phyloP scores from a whole-genome alignment of 495 filamentous ascomycete genomes.

The Penicillium alfredii region DNA sequence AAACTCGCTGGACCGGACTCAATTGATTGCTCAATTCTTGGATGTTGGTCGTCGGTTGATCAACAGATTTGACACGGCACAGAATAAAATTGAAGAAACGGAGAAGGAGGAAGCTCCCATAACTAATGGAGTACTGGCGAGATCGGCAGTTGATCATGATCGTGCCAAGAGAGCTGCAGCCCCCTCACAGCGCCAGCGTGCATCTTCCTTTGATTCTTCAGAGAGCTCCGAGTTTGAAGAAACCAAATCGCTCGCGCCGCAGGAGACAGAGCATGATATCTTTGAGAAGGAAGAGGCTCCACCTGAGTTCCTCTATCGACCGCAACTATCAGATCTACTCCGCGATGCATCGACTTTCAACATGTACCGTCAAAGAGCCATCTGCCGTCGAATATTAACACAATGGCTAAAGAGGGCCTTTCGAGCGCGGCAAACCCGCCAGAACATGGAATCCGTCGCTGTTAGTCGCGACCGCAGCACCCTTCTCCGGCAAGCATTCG shows the following conservation, averaged over 20 bases:
- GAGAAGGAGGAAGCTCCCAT: constrained; percentile 11
- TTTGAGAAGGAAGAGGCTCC: constrained; percentile 26
- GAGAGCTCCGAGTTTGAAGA: constrained; percentile 20
- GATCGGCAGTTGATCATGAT: constrained; percentile 34
- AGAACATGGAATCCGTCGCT: constrained; percentile 46
- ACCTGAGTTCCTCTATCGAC: constrained; percentile 43
- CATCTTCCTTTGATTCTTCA: constrained; percentile 21
- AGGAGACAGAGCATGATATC: constrained; percentile 21
- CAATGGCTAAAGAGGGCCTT: constrained; percentile 51
- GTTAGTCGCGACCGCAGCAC: constrained; percentile 44
- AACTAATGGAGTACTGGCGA: constrained; percentile 25
- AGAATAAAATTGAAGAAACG: constrained; percentile 16
- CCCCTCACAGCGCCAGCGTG: constrained; percentile 14
- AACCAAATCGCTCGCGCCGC: constrained; percentile 20
- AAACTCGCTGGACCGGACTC: constrained; percentile 38
- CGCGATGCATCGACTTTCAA: constrained; percentile 56
- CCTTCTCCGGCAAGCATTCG: constrained; percentile 52
- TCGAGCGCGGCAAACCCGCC: constrained; percentile 36
- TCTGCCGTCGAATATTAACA: constrained; percentile 43
- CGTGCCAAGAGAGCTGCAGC: constrained; percentile 30
- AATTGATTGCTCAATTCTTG: constrained; percentile 41
- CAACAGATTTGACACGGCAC: constrained; percentile 26
- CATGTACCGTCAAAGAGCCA: constrained; percentile 43
- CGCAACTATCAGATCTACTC: constrained; percentile 50
- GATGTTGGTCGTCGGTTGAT: constrained; percentile 40